Evolutionary conservation across 176 grass and related monocot species (phyloP), one percentile per base, ranked within the genome.

Genomic region (Luzula sylvatica): DNA sequence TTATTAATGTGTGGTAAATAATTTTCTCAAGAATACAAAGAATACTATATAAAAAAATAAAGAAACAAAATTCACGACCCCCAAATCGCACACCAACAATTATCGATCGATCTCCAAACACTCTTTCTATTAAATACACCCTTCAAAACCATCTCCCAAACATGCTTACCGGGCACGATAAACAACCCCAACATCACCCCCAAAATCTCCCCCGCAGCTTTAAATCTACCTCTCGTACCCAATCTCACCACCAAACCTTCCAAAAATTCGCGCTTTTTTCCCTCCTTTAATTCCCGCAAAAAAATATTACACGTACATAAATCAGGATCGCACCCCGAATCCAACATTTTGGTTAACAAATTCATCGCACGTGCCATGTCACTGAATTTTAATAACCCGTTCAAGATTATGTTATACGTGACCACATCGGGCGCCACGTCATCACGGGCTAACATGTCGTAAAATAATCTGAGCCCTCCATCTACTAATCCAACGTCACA

Each of bases 51-150:
- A 61, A 29, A 53, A 43, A 47, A 46, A 28, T 46, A 46, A 8
- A 35, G 15, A 52, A 19, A 70, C 26, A 60, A n/a, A 55, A 8
- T 35, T 78, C 68, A 88, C 15, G 29, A 42, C 41, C 56, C 66
- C 90, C 77, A 79, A 63, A 96, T 86, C 44, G 81, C 65, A 38
- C 52, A 75, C 81, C 90, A 86, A 70, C 84, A 89, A 19, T 73
- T 60, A 11, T 82, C 64, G 71, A 96, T 65, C 32, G 69, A 11
- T 53, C 47, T 68, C 68, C 40, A 52, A 48, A 86, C 71, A 55
- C 20, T 79, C 30, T 63, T 82, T 32, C 51, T 55, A 20, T 15
- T 65, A 40, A 75, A 96, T 67, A 82, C 30, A 21, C 65, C 74
- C 62, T 82, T 76, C 11, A 86, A 29, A 30, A 77, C 55, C 52